Base-by-base conservation (phyloP, 1,139 yeast species). In the Yamadazyma sp. region DNA sequence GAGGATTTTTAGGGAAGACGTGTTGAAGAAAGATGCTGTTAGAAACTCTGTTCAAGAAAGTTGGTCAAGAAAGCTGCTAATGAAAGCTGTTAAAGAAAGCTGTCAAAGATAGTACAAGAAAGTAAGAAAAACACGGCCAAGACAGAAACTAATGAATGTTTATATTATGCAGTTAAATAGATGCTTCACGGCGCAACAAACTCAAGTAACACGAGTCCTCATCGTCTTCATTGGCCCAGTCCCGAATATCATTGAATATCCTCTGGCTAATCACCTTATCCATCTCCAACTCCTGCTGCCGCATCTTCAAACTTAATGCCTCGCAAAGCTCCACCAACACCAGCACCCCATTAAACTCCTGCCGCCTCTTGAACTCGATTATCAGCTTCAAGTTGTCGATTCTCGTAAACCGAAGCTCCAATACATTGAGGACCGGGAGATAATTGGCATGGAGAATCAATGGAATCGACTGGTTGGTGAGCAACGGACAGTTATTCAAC, bases 291-390 rank as follows among this genome's bases (percentile, higher is more conserved):
- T 86, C 90, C 43, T 82, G 86, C 36, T 74, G 71, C 42, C 78
- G 66, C 67, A 86, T 71, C 41, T 80, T 67, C 20, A 64, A 57
- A 55, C 82, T 82, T 33, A 87, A 66, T 2, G 67, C 60, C 52
- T 86, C 95, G 58, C 96, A 86, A 24, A 88, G 80, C 59, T 88
- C 96, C 16, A 89, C 70, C 32, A 87, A 59, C 11, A 88, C 72
- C 2, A 78, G 70, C 7, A 76, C 67, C 6, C 78, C 78, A 32
- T 60, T 59, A 26, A 67, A 61, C 41, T 76, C 78, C 47, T 80
- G 84, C 46, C 78, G 68, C 42, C 84, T 69, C 53, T 81, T 83
- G 66, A 82, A 88, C 48, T 75, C 73, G 16, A 87, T 81, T 3
- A 90, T 60, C 2, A 92, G 82, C 37, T 64, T 67, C 60, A 86